A percentile compares a stretch with the other conserved stretches of the same genome.
phyloP scores from a whole-genome alignment of 2,329 filamentous ascomycete species.

The Diaporthe ilicicola region DNA sequence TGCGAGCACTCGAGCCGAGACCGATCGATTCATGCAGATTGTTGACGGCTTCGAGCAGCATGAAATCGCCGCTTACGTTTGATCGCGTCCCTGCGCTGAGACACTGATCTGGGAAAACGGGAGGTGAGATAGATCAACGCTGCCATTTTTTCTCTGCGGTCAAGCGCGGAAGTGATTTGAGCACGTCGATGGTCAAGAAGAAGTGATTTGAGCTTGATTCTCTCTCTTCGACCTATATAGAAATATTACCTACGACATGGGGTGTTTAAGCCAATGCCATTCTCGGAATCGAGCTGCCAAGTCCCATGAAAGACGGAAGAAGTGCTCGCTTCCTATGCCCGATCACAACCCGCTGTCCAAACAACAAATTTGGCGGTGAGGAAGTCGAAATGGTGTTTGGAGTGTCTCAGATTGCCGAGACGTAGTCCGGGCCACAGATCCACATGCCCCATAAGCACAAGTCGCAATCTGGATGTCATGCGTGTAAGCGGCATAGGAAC shows the following conservation, averaged over 20 bases:
- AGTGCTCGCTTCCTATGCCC: not conserved
- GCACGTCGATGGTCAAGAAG: not conserved
- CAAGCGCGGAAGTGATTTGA: not conserved
- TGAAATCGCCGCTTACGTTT: not conserved
- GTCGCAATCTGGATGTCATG: not conserved
- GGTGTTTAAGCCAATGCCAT: not conserved
- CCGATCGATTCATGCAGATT: not conserved
- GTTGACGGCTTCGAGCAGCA: conserved; percentile 2
- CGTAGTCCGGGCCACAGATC: conserved; percentile 14
- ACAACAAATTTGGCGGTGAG: conserved; percentile 11
- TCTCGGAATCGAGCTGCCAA: not conserved
- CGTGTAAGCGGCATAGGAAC: conserved; percentile 28
- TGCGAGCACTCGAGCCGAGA: not conserved
- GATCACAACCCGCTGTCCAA: not conserved
- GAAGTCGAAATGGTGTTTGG: not conserved
- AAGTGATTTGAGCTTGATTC: not conserved
- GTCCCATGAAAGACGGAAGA: not conserved
- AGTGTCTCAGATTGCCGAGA: conserved; percentile 34
- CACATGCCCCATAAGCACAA: conserved; percentile 9
- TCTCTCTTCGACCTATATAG: no score
- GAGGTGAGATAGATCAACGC: not conserved
- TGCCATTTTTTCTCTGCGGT: not conserved
- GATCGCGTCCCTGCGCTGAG: not conserved
- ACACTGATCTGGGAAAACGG: conserved; percentile 11
- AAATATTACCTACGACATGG: no score